Evolutionary conservation across 768 basidiomycete species (phyloP).

Genomic region (Calvatia gigantea): DNA sequence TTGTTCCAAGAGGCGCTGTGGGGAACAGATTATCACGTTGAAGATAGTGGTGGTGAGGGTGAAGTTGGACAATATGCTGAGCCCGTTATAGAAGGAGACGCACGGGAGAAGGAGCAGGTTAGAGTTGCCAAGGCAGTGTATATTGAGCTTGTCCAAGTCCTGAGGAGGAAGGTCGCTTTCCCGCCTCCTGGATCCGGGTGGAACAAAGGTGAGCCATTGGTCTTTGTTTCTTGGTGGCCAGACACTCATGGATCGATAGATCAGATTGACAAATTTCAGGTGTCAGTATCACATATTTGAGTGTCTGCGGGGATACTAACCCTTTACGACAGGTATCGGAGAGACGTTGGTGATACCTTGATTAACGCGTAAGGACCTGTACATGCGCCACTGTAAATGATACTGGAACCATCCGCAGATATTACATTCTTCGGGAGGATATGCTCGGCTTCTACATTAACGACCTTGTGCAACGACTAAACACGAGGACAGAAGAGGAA

Average conservation of each 20-base stretch:
- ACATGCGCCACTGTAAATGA: background rate
- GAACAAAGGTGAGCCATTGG: slow-evolving; percentile 57
- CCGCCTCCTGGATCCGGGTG: slow-evolving; percentile 53
- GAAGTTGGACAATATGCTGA: slow-evolving; percentile 28
- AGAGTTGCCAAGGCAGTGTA: slow-evolving; percentile 74
- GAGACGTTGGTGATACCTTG: slow-evolving; percentile 84
- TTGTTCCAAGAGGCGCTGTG: slow-evolving; percentile 85
- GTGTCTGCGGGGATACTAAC: background rate
- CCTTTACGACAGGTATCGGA: slow-evolving; percentile 57
- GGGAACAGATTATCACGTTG: slow-evolving; percentile 54
- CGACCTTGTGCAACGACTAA: slow-evolving; percentile 55
- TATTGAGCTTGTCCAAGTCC: slow-evolving; percentile 65
- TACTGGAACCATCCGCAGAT: slow-evolving; percentile 39
- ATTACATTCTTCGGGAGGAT: slow-evolving; percentile 82
- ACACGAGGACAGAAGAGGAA: slow-evolving; percentile 34
- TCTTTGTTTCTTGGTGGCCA: background rate
- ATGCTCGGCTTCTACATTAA: slow-evolving; percentile 72
- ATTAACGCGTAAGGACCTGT: slow-evolving; percentile 71
- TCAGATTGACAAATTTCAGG: slow-evolving; percentile 74
- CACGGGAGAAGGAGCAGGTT: slow-evolving; percentile 32
- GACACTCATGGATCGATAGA: slow-evolving; percentile 41
- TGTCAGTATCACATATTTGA: slow-evolving; percentile 42
- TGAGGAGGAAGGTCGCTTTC: slow-evolving; percentile 75
- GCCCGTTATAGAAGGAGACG: slow-evolving; percentile 19
- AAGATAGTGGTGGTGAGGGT: slow-evolving; percentile 27